Evolutionary conservation across 768 basidiomycete species (phyloP), one percentile per base, ranked within the genome.

Genomic region (Macrolepiota fuliginosa): DNA sequence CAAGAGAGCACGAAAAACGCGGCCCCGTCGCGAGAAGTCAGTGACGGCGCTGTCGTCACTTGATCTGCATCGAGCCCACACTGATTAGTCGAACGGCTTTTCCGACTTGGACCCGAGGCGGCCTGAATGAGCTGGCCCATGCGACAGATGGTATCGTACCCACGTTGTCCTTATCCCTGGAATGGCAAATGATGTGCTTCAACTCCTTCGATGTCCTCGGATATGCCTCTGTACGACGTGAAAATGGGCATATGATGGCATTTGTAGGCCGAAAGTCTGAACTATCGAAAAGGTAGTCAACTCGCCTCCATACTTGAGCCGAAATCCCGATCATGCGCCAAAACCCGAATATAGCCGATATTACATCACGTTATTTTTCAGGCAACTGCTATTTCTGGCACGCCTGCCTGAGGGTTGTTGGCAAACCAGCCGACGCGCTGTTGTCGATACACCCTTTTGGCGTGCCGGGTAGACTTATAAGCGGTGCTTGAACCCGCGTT

Each of bases 281-380:
- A 7, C 42, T 19, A 9, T 24, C 47, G 12, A 22, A n/a, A n/a
- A 19, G 35, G n/a, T 37, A 9, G 19, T 22, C 22, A 12, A 49
- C 13, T 0, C 12, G 40, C 3, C n/a, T 15, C n/a, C 13, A 17
- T 7, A 15, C 42, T 10, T n/a, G 42, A 45, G 19, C 54, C 53
- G 45, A 54, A 47, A 54, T 22, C 1, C 53, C 54, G 53, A 56
- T 47, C 3, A 9, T 35, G 10, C n/a, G 10, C 32, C 54, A 62
- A 50, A 49, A 37, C n/a, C 62, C 62, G 62, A 63, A 57, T 45
- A 47, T 5, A 24, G 36, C 63, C 54, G 58, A 63, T 19, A 53
- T 53, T 54, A 54, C 52, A 27, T 53, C 47, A 40, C n/a, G 39
- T 22, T n/a, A 24, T 25, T 45, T 58, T 58, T 54, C 36, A 36